A percentile compares a stretch with the other conserved stretches of the same genome.
Evolutionary conservation across 2,329 filamentous ascomycete genomes (phyloP).

Genomic region (Cladophialophora carrionii): DNA sequence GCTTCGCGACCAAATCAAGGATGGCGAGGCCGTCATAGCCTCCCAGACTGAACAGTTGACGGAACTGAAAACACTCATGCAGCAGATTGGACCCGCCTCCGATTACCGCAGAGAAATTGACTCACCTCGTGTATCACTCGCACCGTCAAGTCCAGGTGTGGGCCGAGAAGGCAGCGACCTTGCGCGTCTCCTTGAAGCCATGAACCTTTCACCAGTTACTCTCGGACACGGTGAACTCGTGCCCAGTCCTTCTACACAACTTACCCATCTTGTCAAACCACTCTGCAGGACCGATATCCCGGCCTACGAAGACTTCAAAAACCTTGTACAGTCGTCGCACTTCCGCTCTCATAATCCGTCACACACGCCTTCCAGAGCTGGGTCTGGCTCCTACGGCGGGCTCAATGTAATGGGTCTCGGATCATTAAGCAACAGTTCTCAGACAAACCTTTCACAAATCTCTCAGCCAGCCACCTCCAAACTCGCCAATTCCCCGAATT

Average conservation of each 20-base stretch:
- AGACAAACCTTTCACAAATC: constrained; percentile 59
- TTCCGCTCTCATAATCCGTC: constrained; percentile 44
- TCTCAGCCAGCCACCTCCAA: constrained; percentile 66
- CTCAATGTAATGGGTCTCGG: constrained; percentile 63
- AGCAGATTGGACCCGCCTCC: constrained; percentile 67
- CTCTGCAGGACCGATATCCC: constrained; percentile 79
- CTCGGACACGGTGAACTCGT: constrained; percentile 57
- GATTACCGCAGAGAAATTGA: constrained; percentile 70
- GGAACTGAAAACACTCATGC: constrained; percentile 90
- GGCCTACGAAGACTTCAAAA: constrained; percentile 82
- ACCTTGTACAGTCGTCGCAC: constrained; percentile 68
- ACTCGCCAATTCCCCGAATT: constrained; percentile 59
- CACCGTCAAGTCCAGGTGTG: constrained; percentile 76
- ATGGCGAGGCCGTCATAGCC: constrained; percentile 80
- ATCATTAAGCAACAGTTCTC: constrained; percentile 41
- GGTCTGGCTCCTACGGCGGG: constrained; percentile 70
- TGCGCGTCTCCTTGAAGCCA: constrained; percentile 63
- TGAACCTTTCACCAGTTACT: constrained; percentile 56
- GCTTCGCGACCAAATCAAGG: constrained; percentile 78
- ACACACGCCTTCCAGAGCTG: constrained; percentile 62
- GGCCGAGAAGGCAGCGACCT: constrained; percentile 59
- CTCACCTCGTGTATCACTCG: constrained; percentile 66
- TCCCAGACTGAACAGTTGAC: constrained; percentile 92
- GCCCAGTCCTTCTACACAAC: constrained; percentile 69
- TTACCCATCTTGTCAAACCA: constrained; percentile 80